Conservation (phyloP, 345 rosid species). For the Hibiscus mutabilis region DNA sequence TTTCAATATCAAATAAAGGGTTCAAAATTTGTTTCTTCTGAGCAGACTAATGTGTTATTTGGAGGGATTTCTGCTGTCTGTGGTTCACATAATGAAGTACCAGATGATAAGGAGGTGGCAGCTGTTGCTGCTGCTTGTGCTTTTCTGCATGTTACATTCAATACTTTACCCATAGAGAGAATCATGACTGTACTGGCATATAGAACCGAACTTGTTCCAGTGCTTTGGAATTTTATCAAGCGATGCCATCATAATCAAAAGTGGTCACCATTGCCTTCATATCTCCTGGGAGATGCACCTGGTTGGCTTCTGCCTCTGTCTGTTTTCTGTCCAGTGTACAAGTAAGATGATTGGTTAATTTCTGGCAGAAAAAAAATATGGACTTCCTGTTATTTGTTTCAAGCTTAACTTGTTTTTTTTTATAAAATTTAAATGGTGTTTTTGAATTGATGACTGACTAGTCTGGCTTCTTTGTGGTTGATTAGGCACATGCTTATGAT, state of each 20-base stretch:
- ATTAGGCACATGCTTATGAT: slow-evolving; percentile 96
- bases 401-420: slow-evolving; percentile 9
- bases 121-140: slow-evolving; percentile 94
- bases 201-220: slow-evolving; percentile 85
- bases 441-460: slow-evolving; percentile 2
- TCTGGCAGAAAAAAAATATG: slow-evolving; percentile 1
- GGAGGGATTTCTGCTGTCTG: slow-evolving; percentile 32
- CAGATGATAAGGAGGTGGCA: slow-evolving; percentile 52
- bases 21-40: slow-evolving; percentile 18
- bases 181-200: slow-evolving; percentile 90
- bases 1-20: neutral
- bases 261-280: slow-evolving; percentile 68
- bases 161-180: slow-evolving; percentile 68
- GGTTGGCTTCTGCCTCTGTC: slow-evolving; percentile 92
- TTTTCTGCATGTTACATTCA: slow-evolving; percentile 73
- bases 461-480: slow-evolving; percentile 22
- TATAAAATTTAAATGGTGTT: neutral
- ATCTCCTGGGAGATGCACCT: slow-evolving; percentile 75
- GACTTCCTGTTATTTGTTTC: neutral
- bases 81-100: slow-evolving; percentile 36
- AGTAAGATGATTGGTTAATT: slow-evolving; percentile 45
- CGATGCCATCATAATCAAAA: slow-evolving; percentile 76
- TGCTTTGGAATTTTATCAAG: slow-evolving; percentile 91
- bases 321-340: slow-evolving; percentile 96
- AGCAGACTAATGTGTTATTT: slow-evolving; percentile 78